Conservation (phyloP, 345 rosid genomes). For the Citrus australasica region DNA sequence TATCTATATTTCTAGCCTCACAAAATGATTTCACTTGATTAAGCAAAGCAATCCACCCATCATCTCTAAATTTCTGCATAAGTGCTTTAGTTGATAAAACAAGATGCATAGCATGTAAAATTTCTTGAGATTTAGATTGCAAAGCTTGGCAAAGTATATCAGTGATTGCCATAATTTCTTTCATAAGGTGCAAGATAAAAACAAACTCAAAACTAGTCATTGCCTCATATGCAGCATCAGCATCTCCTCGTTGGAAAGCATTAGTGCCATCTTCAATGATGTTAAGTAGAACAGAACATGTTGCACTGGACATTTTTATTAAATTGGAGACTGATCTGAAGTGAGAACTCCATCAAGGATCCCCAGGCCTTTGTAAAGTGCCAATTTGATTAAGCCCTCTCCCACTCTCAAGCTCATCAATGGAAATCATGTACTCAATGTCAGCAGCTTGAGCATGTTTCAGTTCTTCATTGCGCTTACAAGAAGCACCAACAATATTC, state of each 20-base stretch:
- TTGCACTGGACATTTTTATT: background rate
- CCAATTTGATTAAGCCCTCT: background rate
- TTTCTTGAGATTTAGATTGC: background rate
- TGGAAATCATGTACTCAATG: background rate
- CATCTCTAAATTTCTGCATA: background rate
- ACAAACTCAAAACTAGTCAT: background rate
- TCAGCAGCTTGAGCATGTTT: background rate
- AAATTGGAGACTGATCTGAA: background rate
- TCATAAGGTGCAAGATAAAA: background rate
- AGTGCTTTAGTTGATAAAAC: background rate
- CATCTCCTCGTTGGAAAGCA: background rate
- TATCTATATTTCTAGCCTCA: background rate
- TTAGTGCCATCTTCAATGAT: background rate
- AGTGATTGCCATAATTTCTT: background rate
- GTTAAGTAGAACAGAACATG: background rate
- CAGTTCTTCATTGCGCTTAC: background rate
- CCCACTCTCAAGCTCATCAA: background rate
- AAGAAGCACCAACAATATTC: background rate
- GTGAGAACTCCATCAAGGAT: background rate
- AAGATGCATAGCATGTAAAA: background rate
- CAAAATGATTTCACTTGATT: background rate
- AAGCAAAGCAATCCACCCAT: background rate
- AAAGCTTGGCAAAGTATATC: background rate
- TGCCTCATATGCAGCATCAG: background rate
- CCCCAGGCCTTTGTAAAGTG: background rate